Evolutionary conservation across 352 stramenopile species (phyloP), one percentile per base, ranked within the genome.

Genomic region (Lagenidium sp.): DNA sequence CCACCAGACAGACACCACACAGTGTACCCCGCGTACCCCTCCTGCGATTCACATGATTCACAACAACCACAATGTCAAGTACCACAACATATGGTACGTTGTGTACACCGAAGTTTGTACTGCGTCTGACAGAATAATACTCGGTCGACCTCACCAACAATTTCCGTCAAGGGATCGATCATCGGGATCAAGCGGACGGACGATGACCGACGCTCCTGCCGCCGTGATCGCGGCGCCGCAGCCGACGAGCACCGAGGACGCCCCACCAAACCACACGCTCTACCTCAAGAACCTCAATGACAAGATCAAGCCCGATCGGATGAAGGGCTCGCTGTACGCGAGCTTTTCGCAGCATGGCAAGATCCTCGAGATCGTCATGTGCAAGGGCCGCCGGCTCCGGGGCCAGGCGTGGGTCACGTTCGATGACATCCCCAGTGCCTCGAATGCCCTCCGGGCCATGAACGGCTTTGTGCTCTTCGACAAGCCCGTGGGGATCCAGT

Each of bases 201-300:
- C n/a, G n/a, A n/a, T n/a, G n/a, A n/a, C n/a, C n/a, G n/a, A n/a
- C n/a, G n/a, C n/a, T n/a, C n/a, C n/a, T n/a, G n/a, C n/a, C n/a
- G n/a, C n/a, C n/a, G n/a, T n/a, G n/a, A n/a, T n/a, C n/a, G n/a
- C n/a, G n/a, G n/a, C n/a, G n/a, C n/a, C n/a, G n/a, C n/a, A n/a
- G n/a, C n/a, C n/a, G n/a, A n/a, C n/a, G n/a, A n/a, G n/a, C n/a
- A 79, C 63, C 11, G 72, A 67, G 51, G 80, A 88, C 47, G 61
- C 68, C 49, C 75, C 70, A 55, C 84, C 86, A 8, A 95, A 92
- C 63, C 70, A 96, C 54, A 96, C 86, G 43, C 63, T 97, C n/a
- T 97, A 97, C 61, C 49, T 96, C 35, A 92, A 94, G 60, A 97
- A 97, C 65, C 68, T 96, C 34, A 95, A 96, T 41, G 88, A 97